A percentile compares a stretch with the other conserved stretches of the same genome.
phyloP scores from a whole-genome alignment of 805 yeast species.

The Candida maltosa region DNA sequence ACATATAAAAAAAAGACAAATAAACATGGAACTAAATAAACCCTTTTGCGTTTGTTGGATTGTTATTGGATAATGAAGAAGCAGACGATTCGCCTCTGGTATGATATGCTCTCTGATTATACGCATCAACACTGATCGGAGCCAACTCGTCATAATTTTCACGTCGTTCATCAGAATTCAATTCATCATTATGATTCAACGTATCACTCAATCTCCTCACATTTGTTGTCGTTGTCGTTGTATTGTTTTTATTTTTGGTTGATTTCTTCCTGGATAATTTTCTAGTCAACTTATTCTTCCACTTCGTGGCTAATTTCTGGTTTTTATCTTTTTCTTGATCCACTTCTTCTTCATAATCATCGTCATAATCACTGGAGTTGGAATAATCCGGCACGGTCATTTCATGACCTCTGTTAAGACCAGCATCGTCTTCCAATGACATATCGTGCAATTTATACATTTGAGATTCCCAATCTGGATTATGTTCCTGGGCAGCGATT shows the following conservation, averaged over 20 bases:
- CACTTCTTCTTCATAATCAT: conserved; percentile 1
- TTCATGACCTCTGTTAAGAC: background rate
- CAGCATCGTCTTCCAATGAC: conserved; percentile 3
- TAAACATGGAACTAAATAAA: too few relatives aligned
- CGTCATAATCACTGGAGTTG: too few relatives aligned
- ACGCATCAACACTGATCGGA: background rate
- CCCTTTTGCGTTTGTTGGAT: conserved; percentile 24
- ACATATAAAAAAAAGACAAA: too few relatives aligned
- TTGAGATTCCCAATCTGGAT: conserved; percentile 69
- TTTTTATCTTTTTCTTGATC: conserved; percentile 6
- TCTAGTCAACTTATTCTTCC: conserved; percentile 41
- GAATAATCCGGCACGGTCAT: too few relatives aligned
- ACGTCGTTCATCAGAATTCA: conserved; percentile 2
- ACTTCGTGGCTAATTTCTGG: conserved; percentile 37
- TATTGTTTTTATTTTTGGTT: conserved; percentile 15
- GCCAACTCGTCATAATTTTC: conserved; percentile 5
- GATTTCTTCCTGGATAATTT: conserved; percentile 36
- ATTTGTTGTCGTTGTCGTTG: conserved; percentile 10
- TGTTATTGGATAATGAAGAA: conserved; percentile 15
- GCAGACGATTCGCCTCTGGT: conserved; percentile 21
- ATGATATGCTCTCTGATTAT: conserved; percentile 11
- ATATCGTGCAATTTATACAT: conserved; percentile 47
- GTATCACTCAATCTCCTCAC: conserved; percentile 25
- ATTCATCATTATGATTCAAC: conserved; percentile 13
- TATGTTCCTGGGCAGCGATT: conserved; percentile 77